These are phyloP conservation scores for Elsinoe fawcettii DNA, from an alignment of 2,329 filamentous ascomycete genomes.

Conservation along the genomic window DNA sequence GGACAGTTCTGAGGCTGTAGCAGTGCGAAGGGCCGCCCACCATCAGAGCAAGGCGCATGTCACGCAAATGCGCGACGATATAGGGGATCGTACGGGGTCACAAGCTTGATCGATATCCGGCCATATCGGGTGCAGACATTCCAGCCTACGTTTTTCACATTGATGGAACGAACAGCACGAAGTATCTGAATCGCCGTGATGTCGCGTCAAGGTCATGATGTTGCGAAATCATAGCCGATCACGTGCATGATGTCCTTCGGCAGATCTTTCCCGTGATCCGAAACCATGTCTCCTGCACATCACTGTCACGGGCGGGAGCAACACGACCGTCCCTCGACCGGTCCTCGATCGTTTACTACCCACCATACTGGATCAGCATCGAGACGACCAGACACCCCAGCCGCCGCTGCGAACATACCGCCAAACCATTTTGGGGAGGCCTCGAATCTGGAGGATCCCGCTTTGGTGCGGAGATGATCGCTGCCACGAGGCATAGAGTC, in stretches of 20 bases:
- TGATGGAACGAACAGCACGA: too few relatives aligned
- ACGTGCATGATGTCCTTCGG: not conserved
- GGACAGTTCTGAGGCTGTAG: too few relatives aligned
- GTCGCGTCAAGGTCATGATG: not conserved
- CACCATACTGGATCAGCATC: not conserved
- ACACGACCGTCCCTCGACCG: too few relatives aligned
- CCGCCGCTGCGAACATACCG: not conserved
- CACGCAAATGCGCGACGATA: too few relatives aligned
- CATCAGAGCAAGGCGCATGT: too few relatives aligned
- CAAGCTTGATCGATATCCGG: too few relatives aligned
- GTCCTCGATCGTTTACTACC: not conserved
- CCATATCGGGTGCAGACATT: too few relatives aligned
- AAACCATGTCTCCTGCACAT: not conserved
- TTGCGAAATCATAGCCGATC: not conserved
- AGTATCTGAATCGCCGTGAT: too few relatives aligned
- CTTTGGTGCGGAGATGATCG: not conserved
- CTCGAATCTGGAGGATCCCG: not conserved
- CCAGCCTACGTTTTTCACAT: too few relatives aligned
- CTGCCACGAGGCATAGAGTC: conserved; percentile 4
- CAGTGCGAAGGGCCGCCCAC: too few relatives aligned
- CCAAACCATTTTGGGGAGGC: not conserved
- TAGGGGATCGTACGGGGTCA: too few relatives aligned
- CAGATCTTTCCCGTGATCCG: not conserved
- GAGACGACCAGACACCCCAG: not conserved
- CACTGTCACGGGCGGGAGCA: too few relatives aligned